A percentile compares a stretch with the other conserved stretches of the same genome.
These are phyloP conservation scores for Leccinum rimulosum DNA, from an alignment of 768 basidiomycete species.

Conservation along the genomic window DNA sequence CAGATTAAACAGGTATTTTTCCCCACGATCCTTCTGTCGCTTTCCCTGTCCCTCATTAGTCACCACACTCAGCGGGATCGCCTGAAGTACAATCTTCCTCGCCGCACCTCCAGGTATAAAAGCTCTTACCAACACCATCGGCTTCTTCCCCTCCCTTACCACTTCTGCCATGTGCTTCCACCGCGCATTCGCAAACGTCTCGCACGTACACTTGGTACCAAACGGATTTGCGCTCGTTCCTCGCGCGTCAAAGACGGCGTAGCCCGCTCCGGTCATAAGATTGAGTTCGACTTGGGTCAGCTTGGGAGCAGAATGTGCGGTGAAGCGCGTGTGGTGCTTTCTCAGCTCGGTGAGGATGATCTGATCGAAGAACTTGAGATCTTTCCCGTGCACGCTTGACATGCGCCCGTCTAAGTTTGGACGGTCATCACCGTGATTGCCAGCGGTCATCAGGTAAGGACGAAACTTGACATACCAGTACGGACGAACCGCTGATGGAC, in stretches of 20 bases:
- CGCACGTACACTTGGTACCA: slow-evolving; percentile 24
- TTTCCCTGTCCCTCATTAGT: slow-evolving; percentile 1
- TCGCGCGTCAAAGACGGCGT: slow-evolving; percentile 20
- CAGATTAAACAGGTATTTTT: slow-evolving; percentile 19
- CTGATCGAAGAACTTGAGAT: slow-evolving; percentile 27
- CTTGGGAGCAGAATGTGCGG: slow-evolving; percentile 11
- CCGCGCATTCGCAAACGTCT: slow-evolving; percentile 19
- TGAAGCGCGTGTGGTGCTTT: slow-evolving; percentile 16
- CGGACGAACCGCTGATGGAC: slow-evolving; percentile 20
- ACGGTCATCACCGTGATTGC: not conserved
- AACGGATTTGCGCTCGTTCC: slow-evolving; percentile 24
- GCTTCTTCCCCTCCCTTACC: slow-evolving; percentile 11
- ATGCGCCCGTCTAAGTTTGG: slow-evolving; percentile 21
- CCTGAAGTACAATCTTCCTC: slow-evolving; percentile 28
- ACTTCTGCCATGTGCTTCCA: slow-evolving; percentile 25
- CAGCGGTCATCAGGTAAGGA: not conserved
- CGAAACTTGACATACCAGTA: slow-evolving; percentile 12
- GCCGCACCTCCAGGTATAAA: slow-evolving; percentile 27
- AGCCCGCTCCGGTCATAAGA: slow-evolving; percentile 12
- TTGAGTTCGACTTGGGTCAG: slow-evolving; percentile 27
- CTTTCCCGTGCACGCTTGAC: slow-evolving; percentile 22
- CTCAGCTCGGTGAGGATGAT: slow-evolving; percentile 26
- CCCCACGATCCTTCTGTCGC: slow-evolving; percentile 3
- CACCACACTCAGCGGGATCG: slow-evolving; percentile 22
- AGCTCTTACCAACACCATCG: slow-evolving; percentile 25